Percentiles rank a stretch among this genome's conserved stretches.
Evolutionary conservation across 805 yeast genomes (phyloP).

Genomic region (Zygotorulaspora chibaensis): DNA sequence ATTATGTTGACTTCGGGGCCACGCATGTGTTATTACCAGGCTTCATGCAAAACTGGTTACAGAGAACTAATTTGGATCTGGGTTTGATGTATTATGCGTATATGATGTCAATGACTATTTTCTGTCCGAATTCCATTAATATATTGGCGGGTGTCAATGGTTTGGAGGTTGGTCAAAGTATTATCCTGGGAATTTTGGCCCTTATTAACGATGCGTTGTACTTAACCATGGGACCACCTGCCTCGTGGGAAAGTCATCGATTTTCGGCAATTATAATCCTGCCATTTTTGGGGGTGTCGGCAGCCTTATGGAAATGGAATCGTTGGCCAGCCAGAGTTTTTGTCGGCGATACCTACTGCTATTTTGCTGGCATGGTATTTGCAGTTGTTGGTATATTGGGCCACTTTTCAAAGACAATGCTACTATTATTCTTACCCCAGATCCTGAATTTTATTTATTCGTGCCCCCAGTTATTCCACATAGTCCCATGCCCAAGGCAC

Average conservation of each 20-base stretch:
- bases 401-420: constrained; percentile 89
- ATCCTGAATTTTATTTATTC: constrained; percentile 86
- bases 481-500: constrained; percentile 94
- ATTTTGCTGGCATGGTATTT: constrained; percentile 97
- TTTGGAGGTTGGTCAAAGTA: constrained; percentile 90
- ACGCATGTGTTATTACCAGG: constrained; percentile 83
- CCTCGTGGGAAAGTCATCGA: constrained; percentile 76
- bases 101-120: constrained; percentile 88
- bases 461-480: constrained; percentile 81
- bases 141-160: constrained; percentile 97
- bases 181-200: constrained; percentile 67
- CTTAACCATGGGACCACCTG: constrained; percentile 45
- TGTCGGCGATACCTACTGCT: constrained; percentile 98
- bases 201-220: constrained; percentile 75
- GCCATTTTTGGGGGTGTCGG: constrained; percentile 83
- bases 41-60: constrained; percentile 45
- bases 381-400: constrained; percentile 96
- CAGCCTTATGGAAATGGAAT: constrained; percentile 71
- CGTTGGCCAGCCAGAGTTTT: constrained; percentile 91
- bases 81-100: constrained; percentile 78
- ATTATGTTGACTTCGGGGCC: constrained; percentile 89
- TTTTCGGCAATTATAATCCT: constrained; percentile 73
- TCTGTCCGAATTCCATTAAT: constrained; percentile 94
- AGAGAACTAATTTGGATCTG: constrained; percentile 51
- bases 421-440: constrained; percentile 85